A percentile compares a stretch with the other conserved stretches of the same genome.
These are phyloP conservation scores for Paraurostyla sp. DNA, from an alignment of 73 alveolate genomes.

Conservation along the genomic window DNA sequence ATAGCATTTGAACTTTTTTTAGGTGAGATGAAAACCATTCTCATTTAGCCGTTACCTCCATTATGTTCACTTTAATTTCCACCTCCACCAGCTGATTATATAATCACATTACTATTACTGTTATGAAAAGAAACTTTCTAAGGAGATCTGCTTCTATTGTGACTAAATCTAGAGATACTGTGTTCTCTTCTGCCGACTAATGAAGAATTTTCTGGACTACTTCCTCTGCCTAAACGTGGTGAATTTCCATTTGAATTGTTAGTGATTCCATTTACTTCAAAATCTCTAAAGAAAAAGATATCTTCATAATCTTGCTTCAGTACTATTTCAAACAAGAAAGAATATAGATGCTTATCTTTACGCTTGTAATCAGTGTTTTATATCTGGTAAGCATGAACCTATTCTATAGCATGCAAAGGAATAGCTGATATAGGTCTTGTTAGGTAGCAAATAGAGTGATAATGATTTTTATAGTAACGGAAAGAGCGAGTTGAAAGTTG, in stretches of 20 bases:
- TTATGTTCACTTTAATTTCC: background rate
- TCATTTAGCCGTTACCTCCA: background rate
- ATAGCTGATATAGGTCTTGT: conserved; percentile 61
- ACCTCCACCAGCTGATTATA: background rate
- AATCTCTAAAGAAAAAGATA: conserved; percentile 50
- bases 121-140: background rate
- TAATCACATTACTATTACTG: background rate
- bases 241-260: conserved; percentile 26
- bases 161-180: background rate
- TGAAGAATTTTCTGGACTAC: too few relatives aligned
- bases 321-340: conserved; percentile 40
- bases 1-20: background rate
- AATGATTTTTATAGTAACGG: conserved; percentile 58
- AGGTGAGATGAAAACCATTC: conserved; percentile 26
- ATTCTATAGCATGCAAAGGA: conserved; percentile 40
- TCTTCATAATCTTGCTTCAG: conserved; percentile 60
- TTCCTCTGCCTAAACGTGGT: background rate
- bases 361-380: conserved; percentile 17
- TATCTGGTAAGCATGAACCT: background rate
- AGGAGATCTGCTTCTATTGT: conserved; percentile 1
- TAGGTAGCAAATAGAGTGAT: conserved; percentile 41
- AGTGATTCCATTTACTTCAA: conserved; percentile 40
- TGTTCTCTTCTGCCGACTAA: background rate
- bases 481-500: conserved; percentile 35
- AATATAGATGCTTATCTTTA: background rate